Conservation (phyloP, 192 early-diverging fungal species). For the Backusella morwellensis region DNA sequence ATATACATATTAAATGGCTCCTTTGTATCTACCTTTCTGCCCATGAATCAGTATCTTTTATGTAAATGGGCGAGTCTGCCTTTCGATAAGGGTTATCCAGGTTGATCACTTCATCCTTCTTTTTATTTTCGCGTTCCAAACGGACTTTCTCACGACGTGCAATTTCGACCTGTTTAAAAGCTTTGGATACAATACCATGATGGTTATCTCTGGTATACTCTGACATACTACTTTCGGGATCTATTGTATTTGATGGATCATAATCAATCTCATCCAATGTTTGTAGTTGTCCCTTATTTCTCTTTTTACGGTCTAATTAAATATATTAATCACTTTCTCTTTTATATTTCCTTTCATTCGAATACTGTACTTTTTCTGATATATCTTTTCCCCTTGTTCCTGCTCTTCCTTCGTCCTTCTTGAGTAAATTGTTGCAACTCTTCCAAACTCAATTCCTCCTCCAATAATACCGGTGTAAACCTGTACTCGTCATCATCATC, state of each 20-base stretch:
- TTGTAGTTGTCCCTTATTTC: not conserved
- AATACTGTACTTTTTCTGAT: no score
- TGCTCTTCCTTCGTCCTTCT: not conserved
- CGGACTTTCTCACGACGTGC: not conserved
- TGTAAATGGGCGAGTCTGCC: not conserved
- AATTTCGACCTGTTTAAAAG: constrained; percentile 22
- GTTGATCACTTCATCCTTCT: not conserved
- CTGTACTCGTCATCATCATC: not conserved
- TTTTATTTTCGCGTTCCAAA: not conserved
- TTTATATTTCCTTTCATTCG: no score
- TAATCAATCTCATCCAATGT: constrained; percentile 24
- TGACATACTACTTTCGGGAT: constrained; percentile 20
- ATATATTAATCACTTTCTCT: no score
- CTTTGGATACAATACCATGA: constrained; percentile 24
- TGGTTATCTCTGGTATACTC: constrained; percentile 20
- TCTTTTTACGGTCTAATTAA: not conserved
- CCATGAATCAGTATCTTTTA: not conserved
- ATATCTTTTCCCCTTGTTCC: not conserved
- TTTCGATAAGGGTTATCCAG: not conserved
- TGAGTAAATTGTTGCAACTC: not conserved
- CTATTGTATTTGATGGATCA: constrained; percentile 4
- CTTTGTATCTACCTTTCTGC: not conserved
- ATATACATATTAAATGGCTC: no score
- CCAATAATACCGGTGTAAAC: not conserved
- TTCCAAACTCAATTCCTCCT: not conserved